Base-by-base conservation (phyloP, 2,329 filamentous ascomycete species). In the Aspergillus udagawae region DNA sequence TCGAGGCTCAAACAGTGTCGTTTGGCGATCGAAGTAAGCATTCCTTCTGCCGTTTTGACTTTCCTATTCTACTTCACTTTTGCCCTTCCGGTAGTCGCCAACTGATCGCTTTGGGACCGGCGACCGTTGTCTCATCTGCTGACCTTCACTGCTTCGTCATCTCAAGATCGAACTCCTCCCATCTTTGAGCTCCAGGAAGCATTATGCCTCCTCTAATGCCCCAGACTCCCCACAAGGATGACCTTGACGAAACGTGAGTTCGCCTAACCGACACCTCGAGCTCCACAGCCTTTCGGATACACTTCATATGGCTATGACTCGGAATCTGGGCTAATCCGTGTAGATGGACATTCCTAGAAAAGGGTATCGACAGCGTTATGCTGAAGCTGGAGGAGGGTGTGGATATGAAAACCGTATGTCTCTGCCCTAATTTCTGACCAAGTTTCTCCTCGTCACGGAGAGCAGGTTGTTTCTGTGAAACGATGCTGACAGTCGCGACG, bases 301-400 rank as follows among this genome's bases (percentile, higher is more conserved):
- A 32, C n/a, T 12, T 21, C 17, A 6, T 5, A 38, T 27, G 25
- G 27, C 51, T 27, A 8, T 38, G 32, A 42, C 51, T 49, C 53
- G 51, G 21, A 12, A 27, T 21, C 51, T 50, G 52, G 42, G 54
- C 66, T 70, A 57, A 72, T 48, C 51, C 52, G 51, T 54, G 50
- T 66, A 95, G 91, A 78, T 99, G 94, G 94, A 81, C 82, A 57
- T 97, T 96, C 75, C 82, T 99, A 53, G 88, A 97, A 75, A 82
- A 83, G 60, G 92, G 93, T 63, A 92, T 99, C 65, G 86, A 91
- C 63, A 90, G 88, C 73, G 95, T 99, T 70, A 97, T 99, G 93
- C 85, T 86, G 66, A 90, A 95, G 70, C 82, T 97, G 28, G 90
- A 93, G 69, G 89, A 91, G 64, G 94, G 94, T 60, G 90, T 99